phyloP scores from a whole-genome alignment of 768 basidiomycete species.

The Lentinula sp. region DNA sequence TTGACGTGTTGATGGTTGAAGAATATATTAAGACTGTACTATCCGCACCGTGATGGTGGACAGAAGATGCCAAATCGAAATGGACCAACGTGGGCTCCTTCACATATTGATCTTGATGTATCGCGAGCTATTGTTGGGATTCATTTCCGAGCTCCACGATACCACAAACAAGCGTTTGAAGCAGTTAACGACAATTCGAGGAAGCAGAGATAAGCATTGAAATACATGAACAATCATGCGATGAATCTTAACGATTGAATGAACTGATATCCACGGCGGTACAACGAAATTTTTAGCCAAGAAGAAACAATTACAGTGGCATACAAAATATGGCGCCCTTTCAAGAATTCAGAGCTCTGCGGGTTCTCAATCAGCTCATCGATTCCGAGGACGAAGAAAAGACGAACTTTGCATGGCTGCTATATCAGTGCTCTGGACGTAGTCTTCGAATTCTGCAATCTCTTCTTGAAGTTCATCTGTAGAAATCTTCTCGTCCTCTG shows the following conservation, averaged over 20 bases:
- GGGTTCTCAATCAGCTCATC: background rate
- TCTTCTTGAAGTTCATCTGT: constrained; percentile 91
- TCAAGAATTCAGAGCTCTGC: background rate
- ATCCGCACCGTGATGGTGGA: background rate
- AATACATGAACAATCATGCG: background rate
- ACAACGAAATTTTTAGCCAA: background rate
- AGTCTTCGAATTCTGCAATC: constrained; percentile 79
- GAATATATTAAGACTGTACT: background rate
- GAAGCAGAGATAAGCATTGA: background rate
- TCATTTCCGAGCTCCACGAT: constrained; percentile 5
- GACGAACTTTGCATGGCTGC: constrained; percentile 88
- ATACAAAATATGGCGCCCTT: background rate
- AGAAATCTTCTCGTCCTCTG: constrained; percentile 95
- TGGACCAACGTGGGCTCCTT: background rate
- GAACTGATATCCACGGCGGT: background rate
- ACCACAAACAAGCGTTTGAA: background rate
- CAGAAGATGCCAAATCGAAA: constrained; percentile 2
- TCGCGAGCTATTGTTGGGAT: background rate
- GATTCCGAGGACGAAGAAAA: background rate
- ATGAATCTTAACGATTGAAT: background rate
- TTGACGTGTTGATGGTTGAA: constrained; percentile 1
- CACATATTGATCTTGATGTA: background rate
- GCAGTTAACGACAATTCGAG: background rate
- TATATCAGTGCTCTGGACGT: constrained; percentile 86
- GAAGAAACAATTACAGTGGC: background rate